Percentiles rank a stretch among this genome's conserved stretches.
phyloP scores from a whole-genome alignment of 345 rosid species.

The Litchi chinensis region DNA sequence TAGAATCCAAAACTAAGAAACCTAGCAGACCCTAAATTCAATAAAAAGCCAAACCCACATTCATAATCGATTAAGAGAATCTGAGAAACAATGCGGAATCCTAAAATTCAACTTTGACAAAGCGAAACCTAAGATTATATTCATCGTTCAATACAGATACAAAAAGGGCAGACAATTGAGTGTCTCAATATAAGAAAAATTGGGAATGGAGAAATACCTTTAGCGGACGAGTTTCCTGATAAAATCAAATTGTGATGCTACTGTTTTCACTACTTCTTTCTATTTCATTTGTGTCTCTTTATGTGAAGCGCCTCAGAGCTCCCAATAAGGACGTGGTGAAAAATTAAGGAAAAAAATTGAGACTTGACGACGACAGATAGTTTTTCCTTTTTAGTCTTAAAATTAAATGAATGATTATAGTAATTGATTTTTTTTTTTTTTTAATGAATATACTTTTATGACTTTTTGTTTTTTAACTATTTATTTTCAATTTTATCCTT shows the following conservation, averaged over 20 bases:
- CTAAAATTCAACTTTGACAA: background rate
- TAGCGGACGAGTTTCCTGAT: background rate
- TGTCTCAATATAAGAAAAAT: background rate
- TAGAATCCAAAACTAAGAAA: background rate
- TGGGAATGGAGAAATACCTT: background rate
- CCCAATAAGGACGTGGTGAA: background rate
- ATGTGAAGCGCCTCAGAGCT: background rate
- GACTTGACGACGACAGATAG: background rate
- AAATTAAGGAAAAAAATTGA: no score
- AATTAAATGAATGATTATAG: no score
- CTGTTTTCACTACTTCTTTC: background rate
- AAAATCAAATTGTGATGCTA: background rate
- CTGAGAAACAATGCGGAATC: background rate
- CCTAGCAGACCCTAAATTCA: background rate
- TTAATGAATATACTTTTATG: no score
- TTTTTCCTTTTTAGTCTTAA: no score
- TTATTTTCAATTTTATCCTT: no score
- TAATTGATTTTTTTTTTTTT: no score
- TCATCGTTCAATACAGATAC: background rate
- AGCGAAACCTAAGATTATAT: background rate
- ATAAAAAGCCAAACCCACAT: background rate
- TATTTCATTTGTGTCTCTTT: no score
- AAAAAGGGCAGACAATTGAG: background rate
- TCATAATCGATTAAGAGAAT: background rate
- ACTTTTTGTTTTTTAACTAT: background rate